Evolutionary conservation across 1,284 basidiomycete species (phyloP).

Genomic region (Puccinia sorghi): DNA sequence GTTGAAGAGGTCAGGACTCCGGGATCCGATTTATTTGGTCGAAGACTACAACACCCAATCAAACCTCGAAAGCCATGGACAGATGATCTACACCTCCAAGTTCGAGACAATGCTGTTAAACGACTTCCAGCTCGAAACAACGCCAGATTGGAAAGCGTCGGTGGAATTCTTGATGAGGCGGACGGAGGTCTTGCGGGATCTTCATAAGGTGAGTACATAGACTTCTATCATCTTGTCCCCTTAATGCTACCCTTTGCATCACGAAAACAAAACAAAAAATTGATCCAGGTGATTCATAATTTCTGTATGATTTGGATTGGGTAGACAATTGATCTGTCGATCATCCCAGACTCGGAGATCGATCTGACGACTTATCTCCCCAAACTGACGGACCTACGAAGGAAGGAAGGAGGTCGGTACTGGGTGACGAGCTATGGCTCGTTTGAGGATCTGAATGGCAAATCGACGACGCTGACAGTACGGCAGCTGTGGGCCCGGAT

Average conservation of each 20-base stretch:
- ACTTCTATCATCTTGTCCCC: not conserved
- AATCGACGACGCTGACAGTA: constrained; percentile 61
- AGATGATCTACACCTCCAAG: constrained; percentile 59
- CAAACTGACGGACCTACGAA: constrained; percentile 59
- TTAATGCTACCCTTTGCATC: not conserved
- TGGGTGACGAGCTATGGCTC: constrained; percentile 62
- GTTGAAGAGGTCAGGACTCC: constrained; percentile 61
- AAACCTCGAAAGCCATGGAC: constrained; percentile 53
- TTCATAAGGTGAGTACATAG: constrained; percentile 57
- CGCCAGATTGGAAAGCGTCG: constrained; percentile 61
- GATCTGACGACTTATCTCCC: constrained; percentile 58
- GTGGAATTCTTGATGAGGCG: constrained; percentile 62
- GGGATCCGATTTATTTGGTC: constrained; percentile 64
- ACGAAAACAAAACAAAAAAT: constrained; percentile 3
- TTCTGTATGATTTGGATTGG: not conserved
- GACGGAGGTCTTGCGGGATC: constrained; percentile 60
- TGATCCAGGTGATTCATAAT: not conserved
- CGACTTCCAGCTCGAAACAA: constrained; percentile 64
- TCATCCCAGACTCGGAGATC: constrained; percentile 61
- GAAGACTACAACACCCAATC: constrained; percentile 62
- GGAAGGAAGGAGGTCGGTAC: constrained; percentile 54
- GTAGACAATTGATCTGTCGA: constrained; percentile 57
- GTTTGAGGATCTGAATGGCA: constrained; percentile 63
- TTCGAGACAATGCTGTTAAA: constrained; percentile 64
- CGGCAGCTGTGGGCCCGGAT: constrained; percentile 62